Evolutionary conservation across 1,284 basidiomycete genomes (phyloP), one percentile per base, ranked within the genome.

Genomic region (Heimioporus punctisporus): DNA sequence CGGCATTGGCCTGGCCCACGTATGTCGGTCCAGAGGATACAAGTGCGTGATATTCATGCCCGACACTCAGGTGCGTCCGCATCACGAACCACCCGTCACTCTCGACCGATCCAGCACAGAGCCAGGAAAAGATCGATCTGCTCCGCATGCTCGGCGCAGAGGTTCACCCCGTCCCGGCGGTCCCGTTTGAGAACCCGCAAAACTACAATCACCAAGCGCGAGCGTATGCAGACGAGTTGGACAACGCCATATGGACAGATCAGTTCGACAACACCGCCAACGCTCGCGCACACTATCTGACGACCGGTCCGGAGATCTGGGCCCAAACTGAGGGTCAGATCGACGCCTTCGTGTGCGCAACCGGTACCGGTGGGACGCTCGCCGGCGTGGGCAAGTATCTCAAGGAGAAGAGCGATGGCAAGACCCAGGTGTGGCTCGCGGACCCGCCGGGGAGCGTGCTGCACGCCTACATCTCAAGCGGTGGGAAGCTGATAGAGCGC

Each of bases 11-110:
- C 83, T 98, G 34, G 95, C 96, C 6, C 95, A 96, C 68, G 93
- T 98, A 51, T 98, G 97, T 75, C 81, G 97, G 64, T 85, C 93
- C 26, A 86, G 84, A 62, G 96, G 97, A 5, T 99, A 99, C 80
- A 92, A 89, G 72, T 98, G 97, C 69, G 96, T 99, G n/a, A 99
- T 99, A 69, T 99, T 95, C 83, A 98, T 99, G 97, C 97, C 97
- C 48, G 84, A 98, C 74, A 94, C 90, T 3, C 95, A 97, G 82
- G 92, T 89, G 57, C 26, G 74, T 60, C 28, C 43, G 28, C 34
- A 34, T 6, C 5, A 5, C 6, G 6, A 4, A 28, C 19, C 27
- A 45, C n/a, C 48, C 24, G 19, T 17, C 26, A 48, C 47, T 30
- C 17, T 21, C 31, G 19, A 28, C 25, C 10, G 24, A 4, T 34